phyloP scores from a whole-genome alignment of 2,329 filamentous ascomycete species.

The Exophiala calicioides region DNA sequence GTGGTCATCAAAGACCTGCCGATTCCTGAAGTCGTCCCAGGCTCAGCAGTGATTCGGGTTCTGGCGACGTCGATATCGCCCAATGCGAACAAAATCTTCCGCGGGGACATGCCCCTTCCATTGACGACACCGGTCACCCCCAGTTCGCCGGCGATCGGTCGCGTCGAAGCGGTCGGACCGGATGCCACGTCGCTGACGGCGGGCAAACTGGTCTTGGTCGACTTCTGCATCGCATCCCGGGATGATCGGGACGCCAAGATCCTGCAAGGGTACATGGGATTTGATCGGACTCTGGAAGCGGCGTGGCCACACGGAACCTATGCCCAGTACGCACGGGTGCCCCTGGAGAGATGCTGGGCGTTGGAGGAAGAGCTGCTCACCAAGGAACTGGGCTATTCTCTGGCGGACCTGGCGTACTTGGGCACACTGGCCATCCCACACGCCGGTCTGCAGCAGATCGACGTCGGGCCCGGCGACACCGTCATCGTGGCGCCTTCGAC shows the following conservation, averaged over 20 bases:
- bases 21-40: slow-evolving; percentile 36
- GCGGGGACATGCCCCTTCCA: slow-evolving; percentile 40
- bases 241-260: slow-evolving; percentile 34
- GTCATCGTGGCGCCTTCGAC: slow-evolving; percentile 53
- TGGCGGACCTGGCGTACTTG: slow-evolving; percentile 42
- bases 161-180: slow-evolving; percentile 38
- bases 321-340: slow-evolving; percentile 38
- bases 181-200: slow-evolving; percentile 39
- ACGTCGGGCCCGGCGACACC: slow-evolving; percentile 47
- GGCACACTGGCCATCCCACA: slow-evolving; percentile 41
- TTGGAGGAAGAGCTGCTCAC: slow-evolving; percentile 35
- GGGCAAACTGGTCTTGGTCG: slow-evolving; percentile 43
- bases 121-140: slow-evolving; percentile 36
- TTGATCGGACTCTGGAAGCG: slow-evolving; percentile 36
- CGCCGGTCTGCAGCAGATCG: slow-evolving; percentile 44
- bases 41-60: slow-evolving; percentile 45
- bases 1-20: slow-evolving; percentile 2
- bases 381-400: slow-evolving; percentile 39
- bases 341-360: slow-evolving; percentile 39
- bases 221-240: slow-evolving; percentile 38
- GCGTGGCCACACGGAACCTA: slow-evolving; percentile 41
- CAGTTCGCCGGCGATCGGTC: slow-evolving; percentile 40
- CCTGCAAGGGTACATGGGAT: slow-evolving; percentile 34
- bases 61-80: slow-evolving; percentile 38
- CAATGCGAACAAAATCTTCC: slow-evolving; percentile 36